Percentiles rank a stretch among this genome's conserved stretches.
Conservation (phyloP, 2,329 filamentous ascomycete species). For the Alternaria incomplexa region DNA sequence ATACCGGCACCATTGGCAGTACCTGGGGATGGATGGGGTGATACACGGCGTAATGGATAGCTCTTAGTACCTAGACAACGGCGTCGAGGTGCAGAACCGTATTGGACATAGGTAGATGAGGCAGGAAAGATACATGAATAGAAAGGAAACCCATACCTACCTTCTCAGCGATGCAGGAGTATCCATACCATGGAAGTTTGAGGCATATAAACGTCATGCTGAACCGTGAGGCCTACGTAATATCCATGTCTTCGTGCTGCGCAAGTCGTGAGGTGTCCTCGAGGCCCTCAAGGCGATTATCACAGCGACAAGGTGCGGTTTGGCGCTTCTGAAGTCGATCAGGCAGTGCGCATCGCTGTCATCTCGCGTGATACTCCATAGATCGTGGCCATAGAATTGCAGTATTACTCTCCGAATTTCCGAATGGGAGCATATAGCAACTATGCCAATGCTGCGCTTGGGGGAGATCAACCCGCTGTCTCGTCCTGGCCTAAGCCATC, state of each 20-base stretch:
- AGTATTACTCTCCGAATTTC: not conserved
- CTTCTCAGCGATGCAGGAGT: not conserved
- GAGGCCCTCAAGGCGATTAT: not conserved
- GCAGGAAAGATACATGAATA: not conserved
- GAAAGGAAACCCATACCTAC: not conserved
- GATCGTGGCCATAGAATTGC: not conserved
- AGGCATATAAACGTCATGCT: not conserved
- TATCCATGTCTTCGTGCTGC: not conserved
- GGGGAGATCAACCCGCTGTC: not conserved
- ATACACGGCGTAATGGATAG: not conserved
- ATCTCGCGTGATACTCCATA: not conserved
- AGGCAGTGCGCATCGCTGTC: not conserved
- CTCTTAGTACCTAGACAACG: not conserved
- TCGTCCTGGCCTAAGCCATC: not conserved
- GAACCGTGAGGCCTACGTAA: not conserved
- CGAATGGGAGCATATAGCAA: not conserved
- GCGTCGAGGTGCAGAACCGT: not conserved
- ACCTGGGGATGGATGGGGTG: not conserved
- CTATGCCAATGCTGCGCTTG: not conserved
- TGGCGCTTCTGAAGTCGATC: not conserved
- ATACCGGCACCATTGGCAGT: not conserved
- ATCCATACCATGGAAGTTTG: not conserved
- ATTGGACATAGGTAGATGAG: not conserved
- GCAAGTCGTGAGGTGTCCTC: not conserved
- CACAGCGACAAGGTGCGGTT: accelerated